Evolutionary conservation across 257 asterid genomes (phyloP).

Genomic region (Solanum habrochaites): DNA sequence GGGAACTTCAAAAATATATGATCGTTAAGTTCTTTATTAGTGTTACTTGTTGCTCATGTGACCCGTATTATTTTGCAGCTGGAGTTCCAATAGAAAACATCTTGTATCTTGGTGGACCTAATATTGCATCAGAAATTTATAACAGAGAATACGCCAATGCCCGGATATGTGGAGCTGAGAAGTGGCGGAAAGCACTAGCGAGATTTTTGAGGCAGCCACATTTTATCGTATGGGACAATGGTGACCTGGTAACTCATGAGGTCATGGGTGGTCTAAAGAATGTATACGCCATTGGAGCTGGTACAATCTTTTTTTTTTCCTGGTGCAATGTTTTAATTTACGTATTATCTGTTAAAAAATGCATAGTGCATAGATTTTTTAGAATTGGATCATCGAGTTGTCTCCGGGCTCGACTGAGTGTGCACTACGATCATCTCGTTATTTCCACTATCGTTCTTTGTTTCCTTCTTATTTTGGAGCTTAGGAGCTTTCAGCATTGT

Average conservation of each 20-base stretch:
- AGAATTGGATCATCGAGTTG: background rate
- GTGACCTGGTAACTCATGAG: slow-evolving; percentile 83
- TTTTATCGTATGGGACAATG: slow-evolving; percentile 88
- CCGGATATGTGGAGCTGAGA: slow-evolving; percentile 80
- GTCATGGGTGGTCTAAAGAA: slow-evolving; percentile 93
- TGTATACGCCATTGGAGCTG: slow-evolving; percentile 87
- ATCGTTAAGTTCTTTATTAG: background rate
- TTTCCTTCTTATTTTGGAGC: background rate
- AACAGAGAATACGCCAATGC: slow-evolving; percentile 91
- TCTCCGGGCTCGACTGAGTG: background rate
- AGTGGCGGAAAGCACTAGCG: slow-evolving; percentile 83
- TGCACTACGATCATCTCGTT: background rate
- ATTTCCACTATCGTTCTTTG: background rate
- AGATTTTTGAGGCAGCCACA: slow-evolving; percentile 84
- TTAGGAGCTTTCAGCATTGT: background rate
- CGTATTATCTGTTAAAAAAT: background rate
- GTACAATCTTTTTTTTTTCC: slow-evolving; percentile 21
- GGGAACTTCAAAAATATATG: background rate
- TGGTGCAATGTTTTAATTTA: background rate
- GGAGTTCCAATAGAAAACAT: slow-evolving; percentile 71
- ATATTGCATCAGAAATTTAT: slow-evolving; percentile 87
- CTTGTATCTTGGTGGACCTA: slow-evolving; percentile 89
- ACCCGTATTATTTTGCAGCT: slow-evolving; percentile 30
- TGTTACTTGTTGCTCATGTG: background rate
- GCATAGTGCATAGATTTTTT: background rate